Conservation (phyloP, 768 basidiomycete genomes). For the Paxillus involutus region DNA sequence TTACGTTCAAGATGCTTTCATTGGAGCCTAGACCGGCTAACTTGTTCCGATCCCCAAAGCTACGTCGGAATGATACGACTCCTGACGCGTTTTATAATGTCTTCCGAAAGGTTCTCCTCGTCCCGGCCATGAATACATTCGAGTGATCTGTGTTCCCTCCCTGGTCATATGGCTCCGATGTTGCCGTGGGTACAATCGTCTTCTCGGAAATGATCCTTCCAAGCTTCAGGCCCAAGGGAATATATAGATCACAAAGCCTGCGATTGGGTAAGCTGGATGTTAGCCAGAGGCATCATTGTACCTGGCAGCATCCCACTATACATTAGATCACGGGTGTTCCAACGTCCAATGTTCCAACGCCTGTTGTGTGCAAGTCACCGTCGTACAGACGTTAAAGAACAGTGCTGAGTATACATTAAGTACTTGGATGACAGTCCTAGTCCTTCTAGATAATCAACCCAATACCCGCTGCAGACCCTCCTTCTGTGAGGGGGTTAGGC, state of each 20-base stretch:
- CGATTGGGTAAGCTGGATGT: no score
- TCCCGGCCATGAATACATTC: background rate
- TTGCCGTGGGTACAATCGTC: background rate
- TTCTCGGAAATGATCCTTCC: background rate
- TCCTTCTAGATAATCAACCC: constrained; percentile 25
- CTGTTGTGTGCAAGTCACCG: no score
- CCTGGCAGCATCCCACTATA: no score
- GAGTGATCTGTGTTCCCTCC: background rate
- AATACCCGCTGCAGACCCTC: constrained; percentile 75
- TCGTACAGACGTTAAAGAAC: background rate
- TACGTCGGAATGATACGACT: background rate
- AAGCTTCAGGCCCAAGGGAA: background rate
- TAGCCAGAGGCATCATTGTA: no score
- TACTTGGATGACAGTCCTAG: background rate
- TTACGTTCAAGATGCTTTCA: background rate
- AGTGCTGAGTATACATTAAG: constrained; percentile 1
- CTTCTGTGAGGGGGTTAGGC: constrained; percentile 74
- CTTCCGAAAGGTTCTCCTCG: background rate
- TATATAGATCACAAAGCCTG: no score
- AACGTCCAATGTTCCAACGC: no score
- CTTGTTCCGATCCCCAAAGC: background rate
- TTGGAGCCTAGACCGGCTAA: background rate
- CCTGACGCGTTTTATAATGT: background rate
- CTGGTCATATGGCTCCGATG: background rate
- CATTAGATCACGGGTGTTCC: background rate